These are phyloP conservation scores for Cyclotella kingstonii DNA, from an alignment of 108 stramenopile genomes.

Conservation along the genomic window DNA sequence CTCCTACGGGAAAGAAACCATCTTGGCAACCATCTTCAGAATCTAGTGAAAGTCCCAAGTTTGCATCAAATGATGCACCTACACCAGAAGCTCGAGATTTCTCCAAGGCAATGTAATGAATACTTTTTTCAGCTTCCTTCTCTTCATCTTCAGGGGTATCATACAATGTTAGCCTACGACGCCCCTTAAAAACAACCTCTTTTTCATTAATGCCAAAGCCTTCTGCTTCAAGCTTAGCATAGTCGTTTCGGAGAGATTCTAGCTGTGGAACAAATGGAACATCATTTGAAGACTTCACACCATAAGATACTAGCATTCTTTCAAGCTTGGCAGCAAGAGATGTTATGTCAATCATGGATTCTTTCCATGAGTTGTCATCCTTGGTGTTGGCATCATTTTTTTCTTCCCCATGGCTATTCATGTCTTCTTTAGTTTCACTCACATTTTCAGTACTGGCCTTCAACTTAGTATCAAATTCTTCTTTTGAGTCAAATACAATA, in stretches of 20 bases:
- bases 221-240: conserved; percentile 54
- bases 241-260: conserved; percentile 57
- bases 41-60: conserved; percentile 48
- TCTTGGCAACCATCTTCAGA: too few species aligned
- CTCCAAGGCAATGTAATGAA: conserved; percentile 79
- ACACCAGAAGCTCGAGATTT: conserved; percentile 56
- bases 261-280: conserved; percentile 83
- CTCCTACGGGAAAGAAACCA: too few species aligned
- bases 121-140: conserved; percentile 74
- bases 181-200: conserved; percentile 20
- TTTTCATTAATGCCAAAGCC: conserved; percentile 59
- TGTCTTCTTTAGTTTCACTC: conserved; percentile 7
- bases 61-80: conserved; percentile 40
- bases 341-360: conserved; percentile 60
- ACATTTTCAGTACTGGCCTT: too few species aligned
- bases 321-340: conserved; percentile 54
- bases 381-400: background rate
- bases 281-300: conserved; percentile 33
- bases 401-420: conserved; percentile 10
- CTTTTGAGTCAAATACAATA: conserved; percentile 89
- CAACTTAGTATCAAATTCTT: conserved; percentile 8
- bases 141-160: conserved; percentile 68
- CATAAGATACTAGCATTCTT: conserved; percentile 28
- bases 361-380: conserved; percentile 17
- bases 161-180: conserved; percentile 40